Conservation (phyloP, 2,329 filamentous ascomycete genomes). For the Exophiala xenobiotica region DNA sequence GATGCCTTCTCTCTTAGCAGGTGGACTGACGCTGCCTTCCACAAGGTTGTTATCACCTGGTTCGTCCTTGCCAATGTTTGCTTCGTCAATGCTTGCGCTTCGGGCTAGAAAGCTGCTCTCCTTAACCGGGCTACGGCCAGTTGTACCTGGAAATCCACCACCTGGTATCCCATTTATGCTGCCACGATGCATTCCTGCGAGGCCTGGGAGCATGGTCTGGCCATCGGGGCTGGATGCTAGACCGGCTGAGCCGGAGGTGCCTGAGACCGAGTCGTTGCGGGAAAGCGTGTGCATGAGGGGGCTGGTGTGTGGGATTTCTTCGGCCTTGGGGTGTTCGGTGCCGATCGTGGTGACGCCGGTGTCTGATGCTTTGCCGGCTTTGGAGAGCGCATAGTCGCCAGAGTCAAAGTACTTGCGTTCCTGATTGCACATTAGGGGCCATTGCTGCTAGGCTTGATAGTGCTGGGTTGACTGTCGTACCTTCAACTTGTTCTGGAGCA, state of each 20-base stretch:
- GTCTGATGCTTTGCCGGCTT: constrained; percentile 93
- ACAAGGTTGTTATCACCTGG: constrained; percentile 42
- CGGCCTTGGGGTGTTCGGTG: constrained; percentile 88
- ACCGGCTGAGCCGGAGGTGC: constrained; percentile 33
- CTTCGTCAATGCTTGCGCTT: constrained; percentile 67
- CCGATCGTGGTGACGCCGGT: constrained; percentile 92
- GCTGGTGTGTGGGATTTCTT: constrained; percentile 88
- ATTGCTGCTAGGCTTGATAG: background rate
- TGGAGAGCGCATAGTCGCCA: constrained; percentile 92
- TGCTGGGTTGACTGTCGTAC: constrained; percentile 39
- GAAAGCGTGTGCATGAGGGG: constrained; percentile 53
- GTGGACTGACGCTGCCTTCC: constrained; percentile 44
- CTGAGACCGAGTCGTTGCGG: constrained; percentile 41
- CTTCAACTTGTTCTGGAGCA: constrained; percentile 97
- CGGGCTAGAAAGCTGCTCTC: constrained; percentile 84
- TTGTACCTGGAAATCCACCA: constrained; percentile 36
- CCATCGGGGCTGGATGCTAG: constrained; percentile 28
- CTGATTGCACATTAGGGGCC: constrained; percentile 37
- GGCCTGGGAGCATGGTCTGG: constrained; percentile 29
- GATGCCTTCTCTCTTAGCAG: constrained; percentile 53
- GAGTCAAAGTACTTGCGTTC: constrained; percentile 99
- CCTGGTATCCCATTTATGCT: constrained; percentile 46
- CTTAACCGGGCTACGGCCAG: constrained; percentile 79
- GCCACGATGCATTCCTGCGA: constrained; percentile 41
- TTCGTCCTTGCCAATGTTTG: constrained; percentile 51